phyloP scores from a whole-genome alignment of 257 asterid genomes.

The Solanum arcanum region DNA sequence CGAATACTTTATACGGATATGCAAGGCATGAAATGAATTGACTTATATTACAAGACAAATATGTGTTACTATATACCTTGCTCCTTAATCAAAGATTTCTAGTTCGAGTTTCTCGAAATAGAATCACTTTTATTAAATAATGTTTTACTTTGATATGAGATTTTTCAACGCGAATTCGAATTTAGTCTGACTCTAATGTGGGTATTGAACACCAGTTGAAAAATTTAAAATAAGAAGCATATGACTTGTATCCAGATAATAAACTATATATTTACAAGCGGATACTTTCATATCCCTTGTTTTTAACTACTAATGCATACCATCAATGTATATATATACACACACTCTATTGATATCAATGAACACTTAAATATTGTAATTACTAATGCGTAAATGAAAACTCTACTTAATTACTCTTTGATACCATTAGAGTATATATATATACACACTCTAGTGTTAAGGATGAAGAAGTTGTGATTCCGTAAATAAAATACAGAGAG shows the following conservation, averaged over 20 bases:
- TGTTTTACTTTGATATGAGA: not conserved
- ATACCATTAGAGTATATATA: not conserved
- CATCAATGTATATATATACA: not conserved
- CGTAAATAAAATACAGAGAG: too few species aligned
- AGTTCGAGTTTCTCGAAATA: fast-evolving
- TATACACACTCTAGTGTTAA: not conserved
- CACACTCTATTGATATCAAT: too few species aligned
- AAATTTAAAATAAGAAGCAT: too few species aligned
- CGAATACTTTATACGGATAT: not conserved
- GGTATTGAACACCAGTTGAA: not conserved
- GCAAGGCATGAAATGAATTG: not conserved
- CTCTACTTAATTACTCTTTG: too few species aligned
- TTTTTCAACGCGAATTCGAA: fast-evolving
- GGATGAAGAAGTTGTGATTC: too few species aligned
- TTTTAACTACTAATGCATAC: not conserved
- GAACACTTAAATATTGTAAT: too few species aligned
- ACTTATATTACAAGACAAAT: not conserved
- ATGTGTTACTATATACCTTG: not conserved
- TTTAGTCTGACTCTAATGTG: too few species aligned
- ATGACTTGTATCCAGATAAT: too few species aligned
- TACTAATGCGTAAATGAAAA: too few species aligned
- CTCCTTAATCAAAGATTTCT: too few species aligned
- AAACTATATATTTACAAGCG: not conserved
- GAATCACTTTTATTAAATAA: too few species aligned
- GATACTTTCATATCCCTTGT: not conserved